Evolutionary conservation across 1,284 basidiomycete species (phyloP), one percentile per base, ranked within the genome.

Genomic region (Rhodotorula sp.): DNA sequence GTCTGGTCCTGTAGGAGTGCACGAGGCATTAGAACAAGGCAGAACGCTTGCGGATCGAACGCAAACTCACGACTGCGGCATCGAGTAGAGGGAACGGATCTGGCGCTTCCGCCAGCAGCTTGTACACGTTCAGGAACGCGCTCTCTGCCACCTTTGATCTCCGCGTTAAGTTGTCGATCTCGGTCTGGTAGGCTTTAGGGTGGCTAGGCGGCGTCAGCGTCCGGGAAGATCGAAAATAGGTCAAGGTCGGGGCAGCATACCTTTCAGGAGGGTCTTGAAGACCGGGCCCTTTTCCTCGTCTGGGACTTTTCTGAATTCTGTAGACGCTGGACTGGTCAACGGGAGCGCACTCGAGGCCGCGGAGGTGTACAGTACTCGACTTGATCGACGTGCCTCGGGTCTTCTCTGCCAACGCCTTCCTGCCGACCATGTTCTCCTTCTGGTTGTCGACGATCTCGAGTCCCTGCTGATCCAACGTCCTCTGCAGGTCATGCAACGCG

Each of bases 11-110:
- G 77, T 34, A 54, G 12, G 34, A 49, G 28, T 12, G 19, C 8
- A 45, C 57, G 31, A 1, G 19, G 50, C 43, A 60, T n/a, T 0
- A 6, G 15, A 5, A 12, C 10, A 28, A 14, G 15, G 18, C 21
- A 8, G 60, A 54, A 1, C 70, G 60, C 34, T 34, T 8, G 34
- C 34, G 49, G 21, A 38, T 28, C 14, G 12, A 10, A 43, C 38
- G 38, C 10, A n/a, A 38, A 83, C 89, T 66, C 79, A 92, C 91
- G 34, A 98, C 90, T 7, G 94, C 93, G 48, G 89, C 91, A 79
- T 99, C 95, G 21, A 99, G 87, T 8, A 98, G 84, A 7, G 95
- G 95, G 79, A 94, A 97, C 23, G 95, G 97, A 81, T 99, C 95
- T 0, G 95, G 94, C 10, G 92, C 94, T 79, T 95, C 93, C 0